Evolutionary conservation across 225 moss, liverwort and hornwort genomes (phyloP).

Genomic region (Polytrichum commune): DNA sequence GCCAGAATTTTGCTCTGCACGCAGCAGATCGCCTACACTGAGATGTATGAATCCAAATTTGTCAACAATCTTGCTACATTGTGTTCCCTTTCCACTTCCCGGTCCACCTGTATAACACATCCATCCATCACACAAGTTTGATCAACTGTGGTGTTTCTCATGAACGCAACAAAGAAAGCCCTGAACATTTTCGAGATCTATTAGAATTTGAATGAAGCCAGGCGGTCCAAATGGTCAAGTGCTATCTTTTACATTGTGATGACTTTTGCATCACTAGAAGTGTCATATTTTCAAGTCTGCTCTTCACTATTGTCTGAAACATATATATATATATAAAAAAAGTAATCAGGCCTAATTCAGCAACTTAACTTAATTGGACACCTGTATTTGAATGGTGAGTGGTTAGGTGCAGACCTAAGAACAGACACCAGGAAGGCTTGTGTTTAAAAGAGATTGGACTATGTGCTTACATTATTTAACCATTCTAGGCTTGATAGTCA

Average conservation of each 20-base stretch:
- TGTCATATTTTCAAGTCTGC: neutral
- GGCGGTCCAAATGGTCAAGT: neutral
- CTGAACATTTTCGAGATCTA: too few species aligned
- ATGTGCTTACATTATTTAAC: too few species aligned
- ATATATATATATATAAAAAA: too few species aligned
- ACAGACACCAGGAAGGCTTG: too few species aligned
- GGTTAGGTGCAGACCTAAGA: too few species aligned
- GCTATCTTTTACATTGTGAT: neutral
- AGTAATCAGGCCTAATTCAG: too few species aligned
- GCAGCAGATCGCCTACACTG: constrained; percentile 82
- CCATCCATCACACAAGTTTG: neutral
- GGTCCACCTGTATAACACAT: constrained; percentile 68
- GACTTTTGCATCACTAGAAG: neutral
- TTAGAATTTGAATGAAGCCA: neutral
- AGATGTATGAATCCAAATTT: constrained; percentile 80
- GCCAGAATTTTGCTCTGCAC: constrained; percentile 83
- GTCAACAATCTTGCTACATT: constrained; percentile 88
- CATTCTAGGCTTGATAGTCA: too few species aligned
- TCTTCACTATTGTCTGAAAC: neutral
- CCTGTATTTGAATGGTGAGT: too few species aligned
- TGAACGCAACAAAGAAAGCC: too few species aligned
- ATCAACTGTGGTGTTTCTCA: neutral
- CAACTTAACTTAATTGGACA: too few species aligned
- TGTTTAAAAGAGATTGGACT: too few species aligned
- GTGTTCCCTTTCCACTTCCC: constrained; percentile 98